Evolutionary conservation across 176 grass and related monocot species (phyloP), one percentile per base, ranked within the genome.

Genomic region (Aegilops sharonensis): DNA sequence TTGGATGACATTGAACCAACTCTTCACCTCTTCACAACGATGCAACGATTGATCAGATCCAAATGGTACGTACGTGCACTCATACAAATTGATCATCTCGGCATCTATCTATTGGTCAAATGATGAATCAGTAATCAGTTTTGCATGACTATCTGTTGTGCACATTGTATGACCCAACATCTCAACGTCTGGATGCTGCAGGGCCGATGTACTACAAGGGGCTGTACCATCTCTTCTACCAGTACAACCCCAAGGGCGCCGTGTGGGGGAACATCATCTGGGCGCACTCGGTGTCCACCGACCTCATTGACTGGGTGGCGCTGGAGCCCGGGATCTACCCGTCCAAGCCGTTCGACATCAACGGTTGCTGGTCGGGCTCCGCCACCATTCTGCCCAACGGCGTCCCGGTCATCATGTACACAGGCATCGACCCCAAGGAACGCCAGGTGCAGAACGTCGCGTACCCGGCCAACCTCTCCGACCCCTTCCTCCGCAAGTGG

Each of bases 201-300:
- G 92, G 94, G 1, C 94, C 92, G 7, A 80, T 97, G 85, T 90
- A 90, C 39, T 97, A 92, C 72, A 94, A 87, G 9, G 94, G 94
- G 7, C 4, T 92, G 30, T 94, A 97, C 77, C 94, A 97, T 8
- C 48, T 97, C 1, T 97, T 97, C 85, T 97, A 97, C 36, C 94
- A 92, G 61, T 97, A 97, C 92, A 97, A 97, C 25, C 94, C 94
- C 0, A 92, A 89, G 27, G 90, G 88, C 20, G 64, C 92, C 0
- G 89, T 92, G 9, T 97, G 94, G 94, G 94, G 88, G 5, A 92
- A 92, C 82, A 91, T 94, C 4, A 85, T 87, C 59, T 97, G 94
- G 94, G 92, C 91, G 11, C 94, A 97, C 85, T 94, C 92, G 3
- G 79, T 97, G 20, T 97, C 94, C 0, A 90, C 40, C 1, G 94